phyloP scores from a whole-genome alignment of 495 filamentous ascomycete species.

The Hapsidospora chrysogenum region DNA sequence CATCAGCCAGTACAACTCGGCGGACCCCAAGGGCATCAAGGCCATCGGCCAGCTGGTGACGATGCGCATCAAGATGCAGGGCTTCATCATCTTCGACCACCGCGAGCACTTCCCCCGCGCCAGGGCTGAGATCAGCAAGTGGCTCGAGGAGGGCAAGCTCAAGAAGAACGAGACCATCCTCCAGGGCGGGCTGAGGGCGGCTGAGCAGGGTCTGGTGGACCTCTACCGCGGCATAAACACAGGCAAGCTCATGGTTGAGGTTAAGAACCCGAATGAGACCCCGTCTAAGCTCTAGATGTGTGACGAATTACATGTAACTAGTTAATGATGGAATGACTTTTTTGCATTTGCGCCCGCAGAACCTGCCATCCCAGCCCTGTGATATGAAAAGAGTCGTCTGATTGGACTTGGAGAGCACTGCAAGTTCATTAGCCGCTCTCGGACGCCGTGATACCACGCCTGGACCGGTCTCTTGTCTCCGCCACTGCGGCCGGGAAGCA shows the following conservation, averaged over 20 bases:
- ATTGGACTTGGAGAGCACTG: no score
- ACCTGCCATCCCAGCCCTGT: no score
- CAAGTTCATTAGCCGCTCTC: no score
- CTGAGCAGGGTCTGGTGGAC: constrained; percentile 29
- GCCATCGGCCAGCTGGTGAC: constrained; percentile 23
- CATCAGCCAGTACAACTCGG: constrained; percentile 22
- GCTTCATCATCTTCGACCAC: constrained; percentile 42
- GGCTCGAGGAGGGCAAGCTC: constrained; percentile 32
- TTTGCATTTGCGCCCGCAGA: no score
- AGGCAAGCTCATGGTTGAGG: constrained; percentile 5
- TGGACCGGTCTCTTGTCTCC: no score
- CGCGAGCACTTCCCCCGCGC: constrained; percentile 17
- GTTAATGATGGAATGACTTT: no score
- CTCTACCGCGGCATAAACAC: constrained; percentile 37
- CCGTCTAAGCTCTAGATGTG: constrained; percentile 3
- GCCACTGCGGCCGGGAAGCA: no score
- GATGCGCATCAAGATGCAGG: constrained; percentile 31
- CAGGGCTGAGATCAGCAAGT: constrained; percentile 24
- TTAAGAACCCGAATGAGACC: constrained; percentile 4
- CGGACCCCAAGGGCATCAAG: constrained; percentile 8
- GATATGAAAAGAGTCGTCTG: no score
- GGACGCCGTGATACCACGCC: no score
- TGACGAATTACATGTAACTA: no score
- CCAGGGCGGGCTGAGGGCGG: constrained; percentile 27
- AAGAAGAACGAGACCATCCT: constrained; percentile 33